Evolutionary conservation across 2,329 filamentous ascomycete species (phyloP), one percentile per base, ranked within the genome.

Genomic region (Fulvia fulva): DNA sequence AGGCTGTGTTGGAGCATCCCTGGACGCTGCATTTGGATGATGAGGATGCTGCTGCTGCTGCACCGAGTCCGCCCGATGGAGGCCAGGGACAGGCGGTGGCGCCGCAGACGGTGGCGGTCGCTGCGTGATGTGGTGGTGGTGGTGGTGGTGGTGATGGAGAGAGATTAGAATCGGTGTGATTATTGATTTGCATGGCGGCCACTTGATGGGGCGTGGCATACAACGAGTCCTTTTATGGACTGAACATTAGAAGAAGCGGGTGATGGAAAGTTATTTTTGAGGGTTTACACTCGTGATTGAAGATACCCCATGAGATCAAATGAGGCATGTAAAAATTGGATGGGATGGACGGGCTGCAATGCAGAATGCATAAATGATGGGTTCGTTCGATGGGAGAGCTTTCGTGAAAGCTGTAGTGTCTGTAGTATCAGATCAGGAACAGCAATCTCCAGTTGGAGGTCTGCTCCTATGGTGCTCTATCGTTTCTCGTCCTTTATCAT

Each of bases 1-100:
- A 88, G 59, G 87, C 92, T 72, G 92, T 99, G 19, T 77, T 96
- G 57, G 85, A 90, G 55, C 93, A 97, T 75, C 85, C 88, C n/a
- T 99, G 94, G 94, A 90, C 80, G 59, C 71, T 59, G 51, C 25
- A 16, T 14, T 60, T 61, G 6, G 67, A 63, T 11, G 65, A 68
- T 37, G 62, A 65, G 34, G 63, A 65, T 90, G 22, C 11, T 50
- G 23, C 26, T n/a, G n/a, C n/a, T n/a, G n/a, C n/a, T n/a, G n/a
- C n/a, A n/a, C n/a, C n/a, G n/a, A n/a, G n/a, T n/a, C n/a, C n/a
- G n/a, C n/a, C n/a, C n/a, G n/a, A n/a, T n/a, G n/a, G n/a, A n/a
- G n/a, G 26, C 47, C 47, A 19, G 12, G 11, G 16, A 50, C 47
- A 21, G 4, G n/a, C 47, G 26, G 8, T 23, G 19, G 44, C 12